Evolutionary conservation across 345 rosid genomes (phyloP).

Genomic region (Luvunga scandens): DNA sequence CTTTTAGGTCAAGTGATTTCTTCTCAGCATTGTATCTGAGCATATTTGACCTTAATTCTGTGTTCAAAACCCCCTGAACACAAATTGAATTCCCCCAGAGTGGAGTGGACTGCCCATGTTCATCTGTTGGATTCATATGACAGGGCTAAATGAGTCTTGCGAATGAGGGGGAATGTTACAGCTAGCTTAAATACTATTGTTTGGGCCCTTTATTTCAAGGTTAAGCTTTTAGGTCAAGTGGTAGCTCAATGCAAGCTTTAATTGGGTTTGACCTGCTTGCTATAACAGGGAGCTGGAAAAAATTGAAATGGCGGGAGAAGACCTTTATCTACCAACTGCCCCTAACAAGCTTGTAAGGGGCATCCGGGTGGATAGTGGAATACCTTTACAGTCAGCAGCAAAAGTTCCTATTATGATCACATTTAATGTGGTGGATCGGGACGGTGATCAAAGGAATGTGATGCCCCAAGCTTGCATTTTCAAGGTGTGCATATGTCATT

Average conservation of each 20-base stretch:
- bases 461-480: constrained; percentile 96
- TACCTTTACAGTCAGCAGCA: constrained; percentile 97
- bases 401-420: constrained; percentile 97
- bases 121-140: neutral
- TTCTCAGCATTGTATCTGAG: neutral
- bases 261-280: constrained; percentile 15
- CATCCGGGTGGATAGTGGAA: constrained; percentile 89
- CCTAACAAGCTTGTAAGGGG: constrained; percentile 89
- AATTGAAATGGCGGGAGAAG: constrained; percentile 82
- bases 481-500: constrained; percentile 49
- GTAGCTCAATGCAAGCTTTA: neutral
- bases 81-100: neutral
- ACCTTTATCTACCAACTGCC: constrained; percentile 95
- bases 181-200: neutral
- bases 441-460: constrained; percentile 57
- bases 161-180: neutral
- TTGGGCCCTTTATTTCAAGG: neutral
- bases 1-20: neutral
- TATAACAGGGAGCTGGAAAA: constrained; percentile 81
- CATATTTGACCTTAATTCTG: neutral
- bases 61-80: neutral
- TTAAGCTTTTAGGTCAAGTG: neutral
- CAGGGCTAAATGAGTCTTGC: neutral
- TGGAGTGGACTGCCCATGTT: neutral
- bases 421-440: constrained; percentile 86